Evolutionary conservation across 108 stramenopile genomes (phyloP), one percentile per base, ranked within the genome.

Genomic region (Cyclotella kingstonii): DNA sequence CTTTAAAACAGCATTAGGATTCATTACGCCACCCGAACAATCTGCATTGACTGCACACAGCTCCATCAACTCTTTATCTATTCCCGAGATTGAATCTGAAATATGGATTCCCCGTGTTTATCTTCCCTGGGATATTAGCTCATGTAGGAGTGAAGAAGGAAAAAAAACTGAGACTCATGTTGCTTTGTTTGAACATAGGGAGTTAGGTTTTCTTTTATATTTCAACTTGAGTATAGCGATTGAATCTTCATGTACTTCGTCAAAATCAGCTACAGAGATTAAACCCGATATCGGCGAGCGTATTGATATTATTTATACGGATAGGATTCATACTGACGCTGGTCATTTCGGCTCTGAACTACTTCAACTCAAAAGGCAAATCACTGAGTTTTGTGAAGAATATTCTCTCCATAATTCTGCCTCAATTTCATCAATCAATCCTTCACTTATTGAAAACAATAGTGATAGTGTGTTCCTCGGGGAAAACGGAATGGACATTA

Each of bases 41-140:
- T 9, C 36, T 36, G 11, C 7, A 9, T 36, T 11, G 11, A 36
- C 42, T 55, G 5, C 5, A 30, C 40, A 19, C 11, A 18, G 14
- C 21, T 28, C 60, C 15, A 47, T 3, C 34, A 14, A n/a, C 46
- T 25, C 5, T 12, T 25, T 12, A 39, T 4, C 39, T 11, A 36
- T 36, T 15, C 23, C 38, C 39, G 27, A 70, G 53, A n/a, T 34
- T 1, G 33, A 77, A 70, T 38, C 63, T 70, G 67, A 68, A 5
- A 77, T 80, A 28, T 90, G 89, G 89, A 63, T 81, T 25, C 82
- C 82, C 19, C 67, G 53, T 14, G 55, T 90, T 15, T 30, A 66
- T 39, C 53, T 84, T 3, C 68, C 73, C 51, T n/a, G n/a, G n/a
- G n/a, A n/a, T n/a, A n/a, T n/a, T n/a, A n/a, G n/a, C n/a, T n/a